Evolutionary conservation across 2,329 filamentous ascomycete species (phyloP), one percentile per base, ranked within the genome.

Genomic region (Scolecobasidium constrictum): DNA sequence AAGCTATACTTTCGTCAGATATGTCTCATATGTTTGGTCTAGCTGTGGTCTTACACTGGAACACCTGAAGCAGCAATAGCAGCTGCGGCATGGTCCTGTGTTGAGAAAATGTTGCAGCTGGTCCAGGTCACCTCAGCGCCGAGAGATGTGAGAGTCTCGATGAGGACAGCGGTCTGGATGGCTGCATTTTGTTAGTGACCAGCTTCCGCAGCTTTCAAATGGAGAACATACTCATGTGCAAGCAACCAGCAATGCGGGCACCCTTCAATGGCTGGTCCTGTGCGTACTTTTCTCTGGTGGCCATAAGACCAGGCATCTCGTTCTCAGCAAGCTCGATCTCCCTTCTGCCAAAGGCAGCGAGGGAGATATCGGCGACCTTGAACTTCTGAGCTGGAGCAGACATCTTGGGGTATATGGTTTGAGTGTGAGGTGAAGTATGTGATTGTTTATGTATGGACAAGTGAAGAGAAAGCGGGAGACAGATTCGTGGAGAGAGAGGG

Each of bases 101-200:
- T 96, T 66, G 84, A 92, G 83, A 95, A 98, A 71, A 98, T 96
- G 80, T 98, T 96, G 83, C 92, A 98, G 57, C 84, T 92, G 49
- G 90, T 84, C 92, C 92, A 96, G 64, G 92, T 98, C 58, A 96
- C 84, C 78, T 96, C 92, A 59, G 92, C 92, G 72, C 92, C 92
- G 59, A 98, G 86, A 55, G 82, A 74, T 60, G 77, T 84, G 63
- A 98, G 81, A 53, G 92, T 98, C 81, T 98, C 92, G 69, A 98
- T 98, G 60, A 98, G 82, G 62, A 98, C 92, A 57, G 92, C 92
- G 53, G 92, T 98, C 77, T 98, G 92, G 72, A 98, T 96, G 66
- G 92, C 76, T 80, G 49, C 4, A 23, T n/a, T n/a, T n/a, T n/a
- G n/a, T n/a, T n/a, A n/a, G n/a, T n/a, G n/a, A n/a, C n/a, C n/a